Conservation (phyloP, 2,329 filamentous ascomycete species). For the Claviceps sp. region DNA sequence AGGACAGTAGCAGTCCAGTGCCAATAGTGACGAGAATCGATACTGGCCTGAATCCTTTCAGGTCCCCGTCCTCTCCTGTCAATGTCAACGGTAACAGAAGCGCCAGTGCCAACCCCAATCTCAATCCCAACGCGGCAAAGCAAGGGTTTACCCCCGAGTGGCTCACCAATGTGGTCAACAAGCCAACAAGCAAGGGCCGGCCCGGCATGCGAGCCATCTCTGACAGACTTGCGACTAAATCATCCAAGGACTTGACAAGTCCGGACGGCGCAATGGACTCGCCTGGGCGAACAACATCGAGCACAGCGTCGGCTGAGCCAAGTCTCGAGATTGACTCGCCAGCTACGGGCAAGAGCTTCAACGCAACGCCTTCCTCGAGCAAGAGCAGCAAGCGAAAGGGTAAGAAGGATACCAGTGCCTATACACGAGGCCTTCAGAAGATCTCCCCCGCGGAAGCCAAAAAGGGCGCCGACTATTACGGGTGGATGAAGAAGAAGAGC, state of each 20-base stretch:
- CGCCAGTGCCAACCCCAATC: conserved; percentile 10
- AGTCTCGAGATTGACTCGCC: conserved; percentile 73
- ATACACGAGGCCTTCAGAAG: conserved; percentile 72
- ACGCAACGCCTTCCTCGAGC: conserved; percentile 33
- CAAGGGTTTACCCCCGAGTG: conserved; percentile 39
- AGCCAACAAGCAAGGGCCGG: conserved; percentile 34
- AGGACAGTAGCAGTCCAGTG: conserved; percentile 29
- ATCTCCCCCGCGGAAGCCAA: conserved; percentile 75
- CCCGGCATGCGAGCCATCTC: conserved; percentile 76
- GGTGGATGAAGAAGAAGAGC: conserved; percentile 99
- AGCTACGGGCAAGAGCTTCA: conserved; percentile 45
- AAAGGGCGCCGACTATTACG: conserved; percentile 76
- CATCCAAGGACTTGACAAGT: conserved; percentile 36
- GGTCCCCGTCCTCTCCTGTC: conserved; percentile 26
- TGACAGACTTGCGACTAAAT: conserved; percentile 51
- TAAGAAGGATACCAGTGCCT: conserved; percentile 93
- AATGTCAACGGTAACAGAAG: conserved; percentile 18
- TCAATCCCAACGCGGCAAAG: conserved; percentile 19
- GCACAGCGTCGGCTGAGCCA: conserved; percentile 47
- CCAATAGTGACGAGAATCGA: conserved; percentile 51
- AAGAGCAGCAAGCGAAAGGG: conserved; percentile 51
- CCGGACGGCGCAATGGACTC: conserved; percentile 45
- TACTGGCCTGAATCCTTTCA: conserved; percentile 23
- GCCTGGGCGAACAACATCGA: conserved; percentile 65
- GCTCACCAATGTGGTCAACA: conserved; percentile 37